Base-by-base conservation (phyloP, 371 early-diverging fungal genomes). In the Rhizopus delemar region DNA sequence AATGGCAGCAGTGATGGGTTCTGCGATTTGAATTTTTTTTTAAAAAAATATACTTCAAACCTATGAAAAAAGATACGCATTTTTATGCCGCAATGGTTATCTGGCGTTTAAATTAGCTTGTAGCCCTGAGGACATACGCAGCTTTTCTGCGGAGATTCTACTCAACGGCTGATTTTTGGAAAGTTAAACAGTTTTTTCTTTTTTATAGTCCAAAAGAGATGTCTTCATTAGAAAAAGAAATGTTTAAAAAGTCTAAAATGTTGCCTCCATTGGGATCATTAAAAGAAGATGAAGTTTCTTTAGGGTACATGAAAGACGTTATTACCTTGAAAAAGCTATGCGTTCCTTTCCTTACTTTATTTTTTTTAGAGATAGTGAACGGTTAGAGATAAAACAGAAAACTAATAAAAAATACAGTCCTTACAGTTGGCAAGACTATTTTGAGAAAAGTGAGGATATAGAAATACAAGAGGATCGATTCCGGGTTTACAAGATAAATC, bases 141-240 rank as follows among this genome's bases (percentile, higher is more conserved):
- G 22, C 22, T 22, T 22, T 22, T 22, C 22, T 22, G 22, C 22
- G 22, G 22, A 22, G 22, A 22, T 22, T 22, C 22, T 22, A 22
- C 22, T 22, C 22, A 22, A 22, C 22, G 22, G 22, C 22, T 22
- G 22, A 22, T 22, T 22, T 22, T 22, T 22, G 22, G 22, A 22
- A 22, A 22, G 2, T 22, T 22, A 22, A 22, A 22, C 22, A 0
- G 22, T 22, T 22, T 22, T 22, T 22, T 22, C 22, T 22, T 22
- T 22, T 22, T 22, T 22, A 22, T 22, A 22, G 22, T 22, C 22
- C 22, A 22, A 22, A 22, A 22, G 22, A 22, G 22, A 78, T 78
- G 79, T 78, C 79, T 2, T 69, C 76, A 29, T 51, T 78, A 38
- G 70, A 75, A 53, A 78, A 68, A 52, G 69, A 75, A 31, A 41